Evolutionary conservation across 1,284 basidiomycete genomes (phyloP).

Genomic region (Cryptococcus sp.): DNA sequence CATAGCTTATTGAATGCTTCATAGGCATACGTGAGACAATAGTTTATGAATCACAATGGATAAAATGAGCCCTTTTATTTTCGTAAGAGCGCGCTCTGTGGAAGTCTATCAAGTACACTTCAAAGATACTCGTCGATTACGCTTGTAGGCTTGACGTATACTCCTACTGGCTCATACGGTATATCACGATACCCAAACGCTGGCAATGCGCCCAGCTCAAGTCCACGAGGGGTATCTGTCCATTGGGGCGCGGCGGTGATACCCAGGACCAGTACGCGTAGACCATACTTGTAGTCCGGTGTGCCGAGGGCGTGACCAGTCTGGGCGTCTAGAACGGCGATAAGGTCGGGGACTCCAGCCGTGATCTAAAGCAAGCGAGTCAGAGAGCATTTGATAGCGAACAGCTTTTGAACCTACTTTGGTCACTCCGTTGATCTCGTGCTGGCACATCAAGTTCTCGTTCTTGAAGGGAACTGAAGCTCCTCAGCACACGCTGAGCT

Average conservation of each 20-base stretch:
- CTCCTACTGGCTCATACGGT: constrained; percentile 43
- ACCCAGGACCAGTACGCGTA: constrained; percentile 62
- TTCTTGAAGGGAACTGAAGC: constrained; percentile 61
- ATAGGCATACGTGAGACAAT: too few relatives aligned
- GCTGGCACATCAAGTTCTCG: constrained; percentile 60
- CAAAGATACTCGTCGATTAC: constrained; percentile 46
- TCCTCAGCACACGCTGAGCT: neutral
- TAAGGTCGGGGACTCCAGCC: constrained; percentile 63
- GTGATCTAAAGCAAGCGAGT: constrained; percentile 39
- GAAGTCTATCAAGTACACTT: too few relatives aligned
- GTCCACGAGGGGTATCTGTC: constrained; percentile 59
- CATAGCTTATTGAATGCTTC: neutral
- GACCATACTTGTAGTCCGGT: constrained; percentile 60
- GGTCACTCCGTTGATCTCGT: constrained; percentile 48
- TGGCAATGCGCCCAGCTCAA: constrained; percentile 48
- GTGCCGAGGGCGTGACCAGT: constrained; percentile 61
- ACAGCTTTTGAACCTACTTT: constrained; percentile 24
- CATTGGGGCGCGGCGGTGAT: constrained; percentile 63
- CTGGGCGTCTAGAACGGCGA: constrained; percentile 61
- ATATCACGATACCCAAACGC: constrained; percentile 39
- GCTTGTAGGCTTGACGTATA: constrained; percentile 45
- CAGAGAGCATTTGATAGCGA: neutral
- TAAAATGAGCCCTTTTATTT: too few relatives aligned
- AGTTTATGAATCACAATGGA: too few relatives aligned
- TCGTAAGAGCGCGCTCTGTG: too few relatives aligned